Evolutionary conservation across 2,329 filamentous ascomycete species (phyloP).

Genomic region (Aureobasidium zeae): DNA sequence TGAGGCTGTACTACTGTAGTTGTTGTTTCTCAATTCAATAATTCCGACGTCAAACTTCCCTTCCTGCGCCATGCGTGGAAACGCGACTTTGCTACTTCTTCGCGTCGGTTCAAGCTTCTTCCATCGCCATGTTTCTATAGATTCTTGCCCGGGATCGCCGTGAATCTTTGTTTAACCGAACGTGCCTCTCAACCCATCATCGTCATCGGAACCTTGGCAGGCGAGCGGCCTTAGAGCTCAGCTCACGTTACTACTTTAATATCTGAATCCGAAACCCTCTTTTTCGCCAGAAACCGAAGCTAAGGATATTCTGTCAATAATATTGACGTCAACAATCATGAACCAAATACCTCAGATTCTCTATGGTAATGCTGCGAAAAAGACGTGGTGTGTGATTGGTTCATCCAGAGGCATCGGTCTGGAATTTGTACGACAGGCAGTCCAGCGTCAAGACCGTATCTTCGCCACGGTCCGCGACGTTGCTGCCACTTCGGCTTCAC

Average conservation of each 20-base stretch:
- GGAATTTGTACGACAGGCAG: constrained; percentile 44
- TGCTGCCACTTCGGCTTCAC: constrained; percentile 32
- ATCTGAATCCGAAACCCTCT: no score
- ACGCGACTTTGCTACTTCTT: no score
- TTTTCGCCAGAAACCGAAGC: background rate
- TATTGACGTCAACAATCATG: no score
- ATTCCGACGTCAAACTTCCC: no score
- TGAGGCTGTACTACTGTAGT: no score
- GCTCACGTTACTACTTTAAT: no score
- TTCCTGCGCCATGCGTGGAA: no score
- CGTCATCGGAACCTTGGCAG: no score
- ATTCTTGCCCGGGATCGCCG: background rate
- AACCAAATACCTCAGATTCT: constrained; percentile 36
- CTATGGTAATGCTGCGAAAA: constrained; percentile 31
- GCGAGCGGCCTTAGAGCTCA: no score
- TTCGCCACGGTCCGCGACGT: constrained; percentile 43
- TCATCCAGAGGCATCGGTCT: constrained; percentile 42
- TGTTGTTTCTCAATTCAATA: no score
- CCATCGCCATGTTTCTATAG: background rate
- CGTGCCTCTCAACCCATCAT: constrained; percentile 7
- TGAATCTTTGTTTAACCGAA: background rate
- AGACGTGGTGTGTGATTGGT: constrained; percentile 40
- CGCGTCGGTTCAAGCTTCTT: constrained; percentile 4
- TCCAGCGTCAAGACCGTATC: constrained; percentile 40
- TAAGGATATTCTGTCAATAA: no score